These are phyloP conservation scores for Coffea canephora DNA, from an alignment of 257 asterid genomes.

Conservation along the genomic window DNA sequence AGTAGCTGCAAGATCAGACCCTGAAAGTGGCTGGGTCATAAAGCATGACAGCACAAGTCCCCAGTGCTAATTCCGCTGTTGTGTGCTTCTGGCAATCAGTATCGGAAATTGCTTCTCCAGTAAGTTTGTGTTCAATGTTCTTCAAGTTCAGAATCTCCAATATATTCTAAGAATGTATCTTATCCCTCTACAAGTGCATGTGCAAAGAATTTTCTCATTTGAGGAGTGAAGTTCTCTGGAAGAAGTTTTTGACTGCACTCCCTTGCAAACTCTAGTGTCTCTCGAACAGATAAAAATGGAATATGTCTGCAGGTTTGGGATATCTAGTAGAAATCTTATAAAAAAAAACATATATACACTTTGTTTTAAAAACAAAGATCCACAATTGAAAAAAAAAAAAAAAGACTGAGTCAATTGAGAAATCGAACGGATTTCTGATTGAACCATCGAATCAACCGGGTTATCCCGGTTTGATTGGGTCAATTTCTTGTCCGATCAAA, in stretches of 20 bases:
- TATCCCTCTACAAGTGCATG: conserved; percentile 17
- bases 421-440: too few species aligned
- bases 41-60: conserved; percentile 14
- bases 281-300: conserved; percentile 15
- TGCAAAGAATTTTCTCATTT: conserved; percentile 18
- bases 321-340: too few species aligned
- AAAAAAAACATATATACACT: too few species aligned
- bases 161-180: conserved; percentile 18
- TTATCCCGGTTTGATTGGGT: too few species aligned
- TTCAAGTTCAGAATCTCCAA: conserved; percentile 17
- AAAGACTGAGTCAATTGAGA: too few species aligned
- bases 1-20: conserved; percentile 18
- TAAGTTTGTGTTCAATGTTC: conserved; percentile 6
- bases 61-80: conserved; percentile 13
- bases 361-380: too few species aligned
- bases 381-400: too few species aligned
- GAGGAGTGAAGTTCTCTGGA: conserved; percentile 19
- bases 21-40: conserved; percentile 19
- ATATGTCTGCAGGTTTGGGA: conserved; percentile 8
- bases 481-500: too few species aligned
- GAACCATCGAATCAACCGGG: too few species aligned
- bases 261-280: conserved; percentile 20
- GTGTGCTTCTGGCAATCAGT: conserved; percentile 16
- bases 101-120: conserved; percentile 13
- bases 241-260: conserved; percentile 18